These are phyloP conservation scores for Porphyrellus cyaneotinctus DNA, from an alignment of 768 basidiomycete genomes.

Conservation along the genomic window DNA sequence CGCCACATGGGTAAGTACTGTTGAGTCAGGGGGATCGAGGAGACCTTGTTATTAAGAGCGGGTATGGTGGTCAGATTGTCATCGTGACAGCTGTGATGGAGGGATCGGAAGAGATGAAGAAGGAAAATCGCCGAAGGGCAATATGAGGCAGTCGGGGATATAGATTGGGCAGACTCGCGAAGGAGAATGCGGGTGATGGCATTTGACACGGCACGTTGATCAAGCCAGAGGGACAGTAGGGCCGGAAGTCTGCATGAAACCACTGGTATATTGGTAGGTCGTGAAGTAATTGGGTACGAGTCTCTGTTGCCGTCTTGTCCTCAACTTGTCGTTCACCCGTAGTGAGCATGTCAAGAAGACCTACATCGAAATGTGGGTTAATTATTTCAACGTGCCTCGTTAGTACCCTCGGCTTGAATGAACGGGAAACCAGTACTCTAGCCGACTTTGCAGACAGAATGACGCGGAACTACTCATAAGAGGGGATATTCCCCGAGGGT, in stretches of 20 bases:
- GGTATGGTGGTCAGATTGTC: conserved; percentile 13
- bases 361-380: too few species aligned
- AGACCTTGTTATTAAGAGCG: conserved; percentile 27
- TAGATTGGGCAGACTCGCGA: conserved; percentile 24
- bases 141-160: conserved; percentile 28
- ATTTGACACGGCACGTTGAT: conserved; percentile 23
- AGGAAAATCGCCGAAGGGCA: conserved; percentile 27
- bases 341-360: too few species aligned
- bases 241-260: conserved; percentile 30
- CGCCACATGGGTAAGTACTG: conserved; percentile 12
- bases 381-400: too few species aligned
- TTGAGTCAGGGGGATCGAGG: conserved; percentile 21
- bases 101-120: conserved; percentile 25
- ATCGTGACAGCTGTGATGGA: conserved; percentile 22
- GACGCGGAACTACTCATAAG: too few species aligned
- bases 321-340: too few species aligned
- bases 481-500: too few species aligned
- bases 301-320: too few species aligned
- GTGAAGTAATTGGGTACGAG: conserved; percentile 32
- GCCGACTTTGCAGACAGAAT: too few species aligned
- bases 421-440: too few species aligned
- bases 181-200: conserved; percentile 30
- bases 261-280: conserved; percentile 27
- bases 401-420: too few species aligned
- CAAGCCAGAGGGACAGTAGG: conserved; percentile 19